Base-by-base conservation (phyloP, 306 rosid species). In the Gleditsia sinensis region DNA sequence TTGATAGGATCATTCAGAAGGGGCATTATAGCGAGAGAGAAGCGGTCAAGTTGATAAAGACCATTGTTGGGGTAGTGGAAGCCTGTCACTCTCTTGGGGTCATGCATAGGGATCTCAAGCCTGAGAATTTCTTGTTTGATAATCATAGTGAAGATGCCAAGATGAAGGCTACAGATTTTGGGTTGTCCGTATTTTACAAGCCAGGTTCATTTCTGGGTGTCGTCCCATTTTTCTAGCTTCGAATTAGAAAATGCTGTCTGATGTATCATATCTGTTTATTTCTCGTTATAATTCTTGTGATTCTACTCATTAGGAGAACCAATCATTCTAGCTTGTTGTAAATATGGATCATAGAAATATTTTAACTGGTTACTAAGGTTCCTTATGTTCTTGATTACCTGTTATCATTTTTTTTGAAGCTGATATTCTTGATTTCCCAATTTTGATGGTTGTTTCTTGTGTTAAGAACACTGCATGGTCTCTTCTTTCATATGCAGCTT, bases 21-120 rank as follows among this genome's bases (percentile, higher is more conserved):
- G 60, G 60, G 46, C 42, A 49, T 50, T 68, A 68, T 20, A 68
- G 60, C 32, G 73, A 68, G 28, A 68, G 14, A 50, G 46, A 50
- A 17, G 73, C 73, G 11, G 46, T 83, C 2, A 85, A 88, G 74
- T 74, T 92, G 67, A 88, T 90, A 0, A 85, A 84, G 81, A 90
- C 88, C 1, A 88, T 92, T 75, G 98, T 92, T 32, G 96, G 86
- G 34, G 98, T 92, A 7, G 96, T 92, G 2, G 91, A 90, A 86
- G 86, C 83, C 0, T 92, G 96, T 49, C 98, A 92, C 62, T 92
- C 98, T 73, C 98, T 92, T 75, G 96, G 96, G 13, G 98, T 92
- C 43, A 88, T 92, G 57, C 89, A 82, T 69, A 76, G 89, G 65
- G 89, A 85, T 51, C 86, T 85, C 25, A 85, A 85, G 73, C 89